phyloP scores from a whole-genome alignment of 1,139 yeast genomes.

The Saccharomyces hybrid region DNA sequence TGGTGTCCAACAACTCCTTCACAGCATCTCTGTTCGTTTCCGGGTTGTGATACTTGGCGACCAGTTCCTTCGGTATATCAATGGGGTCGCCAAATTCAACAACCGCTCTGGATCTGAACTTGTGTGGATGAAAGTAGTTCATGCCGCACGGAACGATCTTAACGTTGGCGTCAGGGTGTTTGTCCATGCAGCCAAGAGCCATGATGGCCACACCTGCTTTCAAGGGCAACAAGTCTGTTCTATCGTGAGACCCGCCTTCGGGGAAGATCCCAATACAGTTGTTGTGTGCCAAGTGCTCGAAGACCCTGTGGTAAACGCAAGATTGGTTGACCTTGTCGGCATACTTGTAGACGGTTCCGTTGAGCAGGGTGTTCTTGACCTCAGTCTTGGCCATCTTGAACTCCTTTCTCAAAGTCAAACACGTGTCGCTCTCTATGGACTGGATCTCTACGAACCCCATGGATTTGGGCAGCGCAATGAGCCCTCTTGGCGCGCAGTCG shows the following conservation, averaged over 20 bases:
- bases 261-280: slow-evolving; percentile 94
- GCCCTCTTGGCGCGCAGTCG: slow-evolving; percentile 61
- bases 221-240: slow-evolving; percentile 63
- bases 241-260: slow-evolving; percentile 68
- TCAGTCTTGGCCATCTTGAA: slow-evolving; percentile 45
- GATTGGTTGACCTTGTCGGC: slow-evolving; percentile 86
- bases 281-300: slow-evolving; percentile 69
- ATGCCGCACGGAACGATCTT: slow-evolving; percentile 68
- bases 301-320: slow-evolving; percentile 71
- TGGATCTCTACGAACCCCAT: slow-evolving; percentile 71
- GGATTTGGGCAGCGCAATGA: slow-evolving; percentile 71
- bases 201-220: slow-evolving; percentile 78
- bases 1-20: slow-evolving; percentile 56
- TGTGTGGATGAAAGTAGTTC: slow-evolving; percentile 70
- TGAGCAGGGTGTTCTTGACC: slow-evolving; percentile 38
- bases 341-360: slow-evolving; percentile 58
- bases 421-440: slow-evolving; percentile 66
- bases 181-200: slow-evolving; percentile 69
- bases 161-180: slow-evolving; percentile 48
- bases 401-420: slow-evolving; percentile 61
- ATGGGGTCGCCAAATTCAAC: slow-evolving; percentile 91
- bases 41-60: slow-evolving; percentile 54
- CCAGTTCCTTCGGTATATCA: slow-evolving; percentile 55
- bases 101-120: slow-evolving; percentile 74
- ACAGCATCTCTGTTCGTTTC: slow-evolving; percentile 69